phyloP scores from a whole-genome alignment of 805 yeast genomes.

The Metschnikowia arizonensis region DNA sequence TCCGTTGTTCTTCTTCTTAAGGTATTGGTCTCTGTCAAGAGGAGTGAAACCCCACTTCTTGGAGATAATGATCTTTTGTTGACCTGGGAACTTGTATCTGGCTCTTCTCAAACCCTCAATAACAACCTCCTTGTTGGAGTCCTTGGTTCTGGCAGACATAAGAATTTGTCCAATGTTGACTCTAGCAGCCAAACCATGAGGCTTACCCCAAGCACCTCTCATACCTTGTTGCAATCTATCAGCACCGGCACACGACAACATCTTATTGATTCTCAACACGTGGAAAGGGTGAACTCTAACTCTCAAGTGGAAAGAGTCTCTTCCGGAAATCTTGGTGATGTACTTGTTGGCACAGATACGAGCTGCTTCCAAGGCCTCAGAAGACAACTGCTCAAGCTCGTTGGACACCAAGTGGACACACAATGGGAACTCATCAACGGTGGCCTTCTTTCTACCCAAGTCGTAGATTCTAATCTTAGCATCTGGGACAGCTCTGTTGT shows the following conservation, averaged over 20 bases:
- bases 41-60: conserved; percentile 99
- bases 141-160: conserved; percentile 98
- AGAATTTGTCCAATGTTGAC: conserved; percentile 98
- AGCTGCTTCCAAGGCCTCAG: conserved; percentile 99
- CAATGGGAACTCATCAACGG: conserved; percentile 98
- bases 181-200: conserved; percentile 99
- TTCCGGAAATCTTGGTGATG: conserved; percentile 95
- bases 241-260: conserved; percentile 99
- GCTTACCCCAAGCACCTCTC: conserved; percentile 99
- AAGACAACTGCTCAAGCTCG: conserved; percentile 98
- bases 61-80: conserved; percentile 97
- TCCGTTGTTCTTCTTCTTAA: conserved; percentile 90
- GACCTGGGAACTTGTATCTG: conserved; percentile 99
- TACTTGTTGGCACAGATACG: conserved; percentile 99
- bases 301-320: conserved; percentile 99
- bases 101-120: conserved; percentile 99
- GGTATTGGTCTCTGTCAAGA: conserved; percentile 96
- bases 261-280: conserved; percentile 99
- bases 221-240: conserved; percentile 99
- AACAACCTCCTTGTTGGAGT: conserved; percentile 94
- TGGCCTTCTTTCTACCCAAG: conserved; percentile 99
- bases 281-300: conserved; percentile 99
- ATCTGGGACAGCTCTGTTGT: conserved; percentile 99
- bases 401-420: conserved; percentile 99
- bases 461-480: conserved; percentile 98